Base-by-base conservation (phyloP, 768 basidiomycete genomes). In the Cantharellus cinnabarinus region DNA sequence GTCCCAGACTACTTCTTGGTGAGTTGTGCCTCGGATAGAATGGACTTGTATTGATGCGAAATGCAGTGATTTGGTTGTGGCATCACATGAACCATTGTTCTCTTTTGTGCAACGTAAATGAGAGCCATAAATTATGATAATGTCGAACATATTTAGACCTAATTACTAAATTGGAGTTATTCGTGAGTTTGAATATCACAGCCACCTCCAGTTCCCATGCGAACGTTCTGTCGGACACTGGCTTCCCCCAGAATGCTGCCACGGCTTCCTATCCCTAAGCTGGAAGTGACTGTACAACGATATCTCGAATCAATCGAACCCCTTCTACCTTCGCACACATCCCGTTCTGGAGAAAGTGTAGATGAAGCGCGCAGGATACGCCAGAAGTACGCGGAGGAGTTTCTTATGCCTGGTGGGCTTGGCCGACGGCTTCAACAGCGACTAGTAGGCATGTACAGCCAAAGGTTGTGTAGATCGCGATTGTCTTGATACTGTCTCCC, bases 1-100 rank as follows among this genome's bases (percentile, higher is more conserved):
- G 88, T 89, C 72, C 88, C 88, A 68, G 88, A 90, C 73, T 90
- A 90, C 73, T 90, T 90, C 80, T 78, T 90, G 69, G 87, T 89
- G 67, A 67, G 82, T 75, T 29, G 20, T 29, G 20, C 20, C 20
- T 29, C 20, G 20, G 20, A 29, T 29, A 29, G 20, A 29, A 29
- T 29, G 20, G 20, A 29, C 20, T 29, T 29, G 20, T 29, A 29
- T 29, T 29, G 20, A 29, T 29, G 20, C 20, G 20, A 29, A 29
- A 29, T 29, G 20, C 20, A 29, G 20, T 29, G 20, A 29, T 29
- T 29, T 29, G 20, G 20, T 29, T 29, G 20, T 29, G 20, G 20
- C 20, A 29, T 29, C 20, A 29, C 20, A 29, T 29, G 20, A 29
- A 29, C 20, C 20, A 29, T 29, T 29, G 20, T 29, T 29, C 20